Percentiles rank a stretch among this genome's conserved stretches.
phyloP scores from a whole-genome alignment of 75 land plant species.

The Ceratopteris richardii region DNA sequence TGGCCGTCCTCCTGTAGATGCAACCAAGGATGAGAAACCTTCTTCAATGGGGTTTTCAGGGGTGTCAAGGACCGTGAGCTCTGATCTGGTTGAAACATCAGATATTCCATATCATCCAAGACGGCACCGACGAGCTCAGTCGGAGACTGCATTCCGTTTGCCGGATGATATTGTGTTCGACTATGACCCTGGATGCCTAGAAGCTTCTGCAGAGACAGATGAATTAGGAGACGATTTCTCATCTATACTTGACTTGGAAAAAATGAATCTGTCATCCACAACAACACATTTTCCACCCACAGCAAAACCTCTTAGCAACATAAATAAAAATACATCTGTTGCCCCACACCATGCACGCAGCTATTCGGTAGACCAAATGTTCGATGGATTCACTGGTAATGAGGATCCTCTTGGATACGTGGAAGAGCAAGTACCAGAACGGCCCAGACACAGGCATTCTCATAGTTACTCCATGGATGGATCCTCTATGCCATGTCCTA shows the following conservation, averaged over 20 bases:
- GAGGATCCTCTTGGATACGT: slow-evolving; percentile 6
- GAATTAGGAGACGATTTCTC: slow-evolving; percentile 38
- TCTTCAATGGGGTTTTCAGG: too few relatives aligned
- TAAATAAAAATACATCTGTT: not conserved
- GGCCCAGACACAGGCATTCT: slow-evolving; percentile 25
- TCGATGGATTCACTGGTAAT: slow-evolving; percentile 12
- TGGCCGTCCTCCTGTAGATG: not conserved
- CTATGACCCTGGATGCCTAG: slow-evolving; percentile 33
- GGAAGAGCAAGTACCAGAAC: not conserved
- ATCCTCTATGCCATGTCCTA: slow-evolving; percentile 8
- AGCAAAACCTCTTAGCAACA: not conserved
- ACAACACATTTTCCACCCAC: slow-evolving; percentile 9
- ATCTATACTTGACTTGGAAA: slow-evolving; percentile 52
- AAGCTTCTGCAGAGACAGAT: not conserved
- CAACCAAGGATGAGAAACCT: not conserved
- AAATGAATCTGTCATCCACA: slow-evolving; percentile 21
- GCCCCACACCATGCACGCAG: slow-evolving; percentile 33
- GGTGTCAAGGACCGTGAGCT: slow-evolving; percentile 5
- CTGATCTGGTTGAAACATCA: slow-evolving; percentile 27
- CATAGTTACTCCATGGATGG: slow-evolving; percentile 51
- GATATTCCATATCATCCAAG: slow-evolving; percentile 29
- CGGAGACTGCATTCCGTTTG: slow-evolving; percentile 71
- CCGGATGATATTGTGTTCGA: slow-evolving; percentile 62
- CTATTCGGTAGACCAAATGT: slow-evolving; percentile 23
- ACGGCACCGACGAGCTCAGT: slow-evolving; percentile 78